Base-by-base conservation (phyloP, 1,139 yeast species). In the Debaryomycetaceae sp. region DNA sequence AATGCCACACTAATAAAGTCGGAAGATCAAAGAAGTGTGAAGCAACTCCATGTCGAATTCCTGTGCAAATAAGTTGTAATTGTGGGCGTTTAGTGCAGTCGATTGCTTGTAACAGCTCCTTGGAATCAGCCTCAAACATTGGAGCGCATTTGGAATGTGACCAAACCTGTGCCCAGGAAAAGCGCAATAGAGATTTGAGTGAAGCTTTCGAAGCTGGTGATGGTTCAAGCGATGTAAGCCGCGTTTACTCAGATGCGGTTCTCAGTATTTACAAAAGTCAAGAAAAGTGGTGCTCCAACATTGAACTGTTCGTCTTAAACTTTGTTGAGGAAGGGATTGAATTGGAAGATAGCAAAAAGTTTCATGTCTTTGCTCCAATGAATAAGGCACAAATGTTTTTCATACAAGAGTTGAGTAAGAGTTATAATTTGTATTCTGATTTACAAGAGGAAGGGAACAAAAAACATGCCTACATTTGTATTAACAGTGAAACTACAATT, bases 381-480 rank as follows among this genome's bases (percentile, higher is more conserved):
- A 72, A 68, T 42, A 60, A 72, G 7, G 77, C 82, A 6, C 93
- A 88, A 59, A 73, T 97, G 41, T 73, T 72, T 52, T 88, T 88
- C 58, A 66, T 90, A 17, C 93, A 84, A 55, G 81, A 81, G 46
- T 59, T 90, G 39, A 84, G 91, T 0, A 78, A 72, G 33, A 64
- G 79, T 0, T 88, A 72, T 58, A 70, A 75, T 6, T 58, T 89
- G 13, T 81, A 79, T 54, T 72, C 86, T 0, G 90, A 87, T 56
- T 80, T 93, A 1, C 91, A 87, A 53, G 97, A 88, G 59, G 78
- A 78, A 2, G 97, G 88, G 51, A 96, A 97, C 0, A 74, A 80
- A 45, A 65, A 96, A 50, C 79, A 84, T 11, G 91, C 88, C 0
- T 84, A 79, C 49, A 72, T 89, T 11, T 79, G 77, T 45, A 57